Evolutionary conservation across 306 rosid species (phyloP).

Genomic region (Trifolium subterraneum): DNA sequence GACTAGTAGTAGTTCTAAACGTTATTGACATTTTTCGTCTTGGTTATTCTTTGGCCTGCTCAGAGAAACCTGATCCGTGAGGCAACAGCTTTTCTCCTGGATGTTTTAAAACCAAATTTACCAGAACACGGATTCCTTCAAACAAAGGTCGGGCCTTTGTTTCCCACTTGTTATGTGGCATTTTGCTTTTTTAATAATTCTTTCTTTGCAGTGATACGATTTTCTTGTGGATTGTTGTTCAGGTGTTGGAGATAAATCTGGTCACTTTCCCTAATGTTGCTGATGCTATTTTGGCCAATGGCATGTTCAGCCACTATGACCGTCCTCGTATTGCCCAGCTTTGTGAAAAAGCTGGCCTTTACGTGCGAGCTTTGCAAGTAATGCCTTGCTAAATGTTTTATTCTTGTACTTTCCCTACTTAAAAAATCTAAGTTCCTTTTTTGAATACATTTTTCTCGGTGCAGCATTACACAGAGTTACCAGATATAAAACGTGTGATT

Average conservation of each 20-base stretch:
- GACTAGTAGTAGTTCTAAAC: conserved; percentile 26
- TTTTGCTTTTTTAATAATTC: conserved; percentile 19
- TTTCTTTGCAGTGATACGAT: conserved; percentile 34
- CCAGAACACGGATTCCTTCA: conserved; percentile 96
- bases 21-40: conserved; percentile 24
- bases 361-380: conserved; percentile 95
- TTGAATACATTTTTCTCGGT: conserved; percentile 45
- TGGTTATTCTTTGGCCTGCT: conserved; percentile 37
- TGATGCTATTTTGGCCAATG: conserved; percentile 97
- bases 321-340: conserved; percentile 98
- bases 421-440: conserved; percentile 15
- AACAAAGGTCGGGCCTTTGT: conserved; percentile 69
- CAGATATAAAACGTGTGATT: conserved; percentile 94
- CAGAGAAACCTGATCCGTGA: conserved; percentile 99
- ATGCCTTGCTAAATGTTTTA: conserved; percentile 42
- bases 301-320: conserved; percentile 99
- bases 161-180: conserved; percentile 13
- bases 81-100: conserved; percentile 96
- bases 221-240: conserved; percentile 41
- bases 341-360: conserved; percentile 97
- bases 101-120: conserved; percentile 94
- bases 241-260: conserved; percentile 98
- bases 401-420: conserved; percentile 16
- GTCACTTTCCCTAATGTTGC: conserved; percentile 99
- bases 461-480: conserved; percentile 99